phyloP scores from a whole-genome alignment of 257 asterid genomes.

The Gardenia jasminoides region DNA sequence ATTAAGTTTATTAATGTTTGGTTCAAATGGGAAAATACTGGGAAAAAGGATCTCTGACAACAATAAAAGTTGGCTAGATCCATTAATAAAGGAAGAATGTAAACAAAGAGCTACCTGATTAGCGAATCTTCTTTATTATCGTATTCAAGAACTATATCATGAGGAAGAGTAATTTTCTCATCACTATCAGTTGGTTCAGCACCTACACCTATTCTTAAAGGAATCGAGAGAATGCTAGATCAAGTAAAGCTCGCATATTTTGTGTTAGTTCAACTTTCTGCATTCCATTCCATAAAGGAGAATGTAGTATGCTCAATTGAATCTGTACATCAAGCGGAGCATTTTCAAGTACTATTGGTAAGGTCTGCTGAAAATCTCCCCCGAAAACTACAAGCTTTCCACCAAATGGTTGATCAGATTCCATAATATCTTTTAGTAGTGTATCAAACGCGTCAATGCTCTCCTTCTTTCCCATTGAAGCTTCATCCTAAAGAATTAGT shows the following conservation, averaged over 20 bases:
- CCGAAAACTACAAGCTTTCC: not conserved
- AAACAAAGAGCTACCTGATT: not conserved
- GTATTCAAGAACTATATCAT: not conserved
- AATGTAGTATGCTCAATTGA: not conserved
- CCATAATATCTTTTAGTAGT: not conserved
- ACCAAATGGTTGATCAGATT: not conserved
- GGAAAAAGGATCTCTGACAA: too few relatives aligned
- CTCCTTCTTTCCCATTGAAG: not conserved
- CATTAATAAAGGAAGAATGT: too few relatives aligned
- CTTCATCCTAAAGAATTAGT: not conserved
- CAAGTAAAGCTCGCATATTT: not conserved
- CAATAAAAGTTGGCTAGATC: too few relatives aligned
- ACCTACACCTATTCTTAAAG: not conserved
- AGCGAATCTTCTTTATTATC: not conserved
- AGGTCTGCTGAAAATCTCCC: not conserved
- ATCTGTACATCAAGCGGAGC: not conserved
- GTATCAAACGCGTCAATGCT: not conserved
- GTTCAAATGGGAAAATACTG: too few relatives aligned
- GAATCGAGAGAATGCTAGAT: not conserved
- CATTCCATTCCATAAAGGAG: not conserved
- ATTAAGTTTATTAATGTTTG: too few relatives aligned
- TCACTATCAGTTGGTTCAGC: not conserved
- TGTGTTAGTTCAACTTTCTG: not conserved
- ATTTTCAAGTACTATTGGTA: not conserved
- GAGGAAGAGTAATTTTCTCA: not conserved